These are phyloP conservation scores for Phytophthora niederhauseri DNA, from an alignment of 352 stramenopile genomes.

Conservation along the genomic window DNA sequence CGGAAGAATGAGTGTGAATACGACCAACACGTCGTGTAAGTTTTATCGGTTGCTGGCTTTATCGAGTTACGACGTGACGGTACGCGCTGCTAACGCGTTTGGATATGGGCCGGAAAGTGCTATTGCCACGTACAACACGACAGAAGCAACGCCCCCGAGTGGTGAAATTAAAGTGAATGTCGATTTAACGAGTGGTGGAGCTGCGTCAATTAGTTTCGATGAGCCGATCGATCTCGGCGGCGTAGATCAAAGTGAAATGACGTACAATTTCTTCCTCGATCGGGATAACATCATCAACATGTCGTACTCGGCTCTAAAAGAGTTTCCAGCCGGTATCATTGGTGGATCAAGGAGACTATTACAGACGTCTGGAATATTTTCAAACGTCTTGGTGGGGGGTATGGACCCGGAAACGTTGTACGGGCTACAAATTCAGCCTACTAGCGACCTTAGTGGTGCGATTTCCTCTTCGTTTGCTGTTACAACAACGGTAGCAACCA, in stretches of 20 bases:
- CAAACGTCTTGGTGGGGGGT: slow-evolving; percentile 38
- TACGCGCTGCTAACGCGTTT: slow-evolving; percentile 50
- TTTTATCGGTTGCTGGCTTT: slow-evolving; percentile 51
- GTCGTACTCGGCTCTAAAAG: slow-evolving; percentile 36
- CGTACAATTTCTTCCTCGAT: slow-evolving; percentile 60
- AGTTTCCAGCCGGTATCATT: neutral
- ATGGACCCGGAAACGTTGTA: slow-evolving; percentile 64
- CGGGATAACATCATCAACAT: slow-evolving; percentile 42
- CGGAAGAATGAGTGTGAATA: slow-evolving; percentile 14
- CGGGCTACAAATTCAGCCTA: slow-evolving; percentile 48
- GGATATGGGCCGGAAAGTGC: slow-evolving; percentile 42
- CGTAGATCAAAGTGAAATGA: slow-evolving; percentile 34
- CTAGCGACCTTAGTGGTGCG: slow-evolving; percentile 31
- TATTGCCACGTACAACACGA: slow-evolving; percentile 43
- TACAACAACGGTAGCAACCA: slow-evolving; percentile 39
- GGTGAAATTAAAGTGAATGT: slow-evolving; percentile 41
- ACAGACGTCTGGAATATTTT: slow-evolving; percentile 3
- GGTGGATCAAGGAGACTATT: slow-evolving; percentile 22
- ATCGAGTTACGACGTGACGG: slow-evolving; percentile 47
- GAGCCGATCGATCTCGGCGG: slow-evolving; percentile 63
- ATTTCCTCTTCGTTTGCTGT: slow-evolving; percentile 33
- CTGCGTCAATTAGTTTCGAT: slow-evolving; percentile 53
- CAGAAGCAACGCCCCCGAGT: slow-evolving; percentile 31
- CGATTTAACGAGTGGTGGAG: slow-evolving; percentile 46
- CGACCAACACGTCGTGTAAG: slow-evolving; percentile 23